Evolutionary conservation across 257 asterid genomes (phyloP).

Genomic region (Mitragyna speciosa): DNA sequence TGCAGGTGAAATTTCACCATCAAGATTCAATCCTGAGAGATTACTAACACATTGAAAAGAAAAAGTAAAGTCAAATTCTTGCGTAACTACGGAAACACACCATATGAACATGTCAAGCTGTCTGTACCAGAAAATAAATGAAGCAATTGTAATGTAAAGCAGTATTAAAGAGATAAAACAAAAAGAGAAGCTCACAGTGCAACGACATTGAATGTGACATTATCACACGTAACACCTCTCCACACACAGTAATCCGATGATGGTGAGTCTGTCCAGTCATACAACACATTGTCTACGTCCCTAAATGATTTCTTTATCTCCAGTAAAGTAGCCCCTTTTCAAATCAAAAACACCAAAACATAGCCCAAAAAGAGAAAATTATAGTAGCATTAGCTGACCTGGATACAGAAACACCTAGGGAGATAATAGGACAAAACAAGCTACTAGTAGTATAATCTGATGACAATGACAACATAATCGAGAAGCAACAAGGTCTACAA

Average conservation of each 20-base stretch:
- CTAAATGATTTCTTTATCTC: constrained; percentile 85
- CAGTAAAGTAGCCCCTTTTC: constrained; percentile 67
- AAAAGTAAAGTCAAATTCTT: constrained; percentile 1
- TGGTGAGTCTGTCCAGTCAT: constrained; percentile 91
- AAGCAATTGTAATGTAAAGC: neutral
- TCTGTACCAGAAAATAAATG: neutral
- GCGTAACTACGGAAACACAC: neutral
- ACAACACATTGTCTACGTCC: constrained; percentile 88
- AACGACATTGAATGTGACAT: constrained; percentile 79
- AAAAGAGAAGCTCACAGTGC: constrained; percentile 57
- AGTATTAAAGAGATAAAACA: neutral
- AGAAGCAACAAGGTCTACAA: constrained; percentile 25
- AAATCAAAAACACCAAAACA: neutral
- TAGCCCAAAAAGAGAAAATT: neutral
- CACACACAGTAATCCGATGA: constrained; percentile 88
- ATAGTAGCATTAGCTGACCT: neutral
- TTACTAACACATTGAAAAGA: constrained; percentile 43
- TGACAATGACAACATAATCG: constrained; percentile 38
- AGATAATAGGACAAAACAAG: constrained; percentile 41
- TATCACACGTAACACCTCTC: constrained; percentile 91
- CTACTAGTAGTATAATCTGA: constrained; percentile 14
- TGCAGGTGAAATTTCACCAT: constrained; percentile 92
- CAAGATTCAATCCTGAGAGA: constrained; percentile 86
- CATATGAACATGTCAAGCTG: neutral
- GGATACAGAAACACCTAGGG: constrained; percentile 20